Evolutionary conservation across 495 filamentous ascomycete genomes (phyloP).

Genomic region (Aspergillus ostianus): DNA sequence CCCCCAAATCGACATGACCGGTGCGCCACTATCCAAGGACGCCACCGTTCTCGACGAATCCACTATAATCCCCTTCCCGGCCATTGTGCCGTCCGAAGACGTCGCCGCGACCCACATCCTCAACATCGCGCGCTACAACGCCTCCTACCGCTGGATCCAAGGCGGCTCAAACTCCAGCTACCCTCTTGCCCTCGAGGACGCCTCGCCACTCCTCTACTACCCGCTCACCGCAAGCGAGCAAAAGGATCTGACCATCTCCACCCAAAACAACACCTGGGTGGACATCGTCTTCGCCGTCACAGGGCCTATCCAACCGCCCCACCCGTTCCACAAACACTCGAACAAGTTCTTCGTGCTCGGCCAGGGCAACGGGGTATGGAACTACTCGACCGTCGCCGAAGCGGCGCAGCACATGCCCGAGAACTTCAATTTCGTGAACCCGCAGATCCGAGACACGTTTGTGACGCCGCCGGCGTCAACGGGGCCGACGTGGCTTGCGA

Average conservation of each 20-base stretch:
- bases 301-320: conserved; percentile 37
- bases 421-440: conserved; percentile 55
- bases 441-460: conserved; percentile 50
- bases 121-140: conserved; percentile 35
- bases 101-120: conserved; percentile 41
- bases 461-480: conserved; percentile 30
- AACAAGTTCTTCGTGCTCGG: conserved; percentile 60
- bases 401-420: conserved; percentile 45
- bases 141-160: conserved; percentile 47
- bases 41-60: conserved; percentile 41
- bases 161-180: conserved; percentile 31
- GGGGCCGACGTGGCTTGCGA: conserved; percentile 47
- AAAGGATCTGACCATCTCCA: conserved; percentile 40
- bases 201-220: conserved; percentile 49
- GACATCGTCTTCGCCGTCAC: conserved; percentile 50
- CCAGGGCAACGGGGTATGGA: conserved; percentile 43
- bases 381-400: conserved; percentile 49
- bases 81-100: conserved; percentile 30
- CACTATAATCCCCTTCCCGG: conserved; percentile 42
- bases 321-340: conserved; percentile 64
- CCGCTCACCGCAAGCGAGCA: conserved; percentile 35
- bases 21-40: background rate
- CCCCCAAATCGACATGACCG: too few relatives aligned
- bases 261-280: conserved; percentile 55
- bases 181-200: conserved; percentile 27